Base-by-base conservation (phyloP, 176 grass and related monocot genomes). In the Cenchrus fungigraminus region DNA sequence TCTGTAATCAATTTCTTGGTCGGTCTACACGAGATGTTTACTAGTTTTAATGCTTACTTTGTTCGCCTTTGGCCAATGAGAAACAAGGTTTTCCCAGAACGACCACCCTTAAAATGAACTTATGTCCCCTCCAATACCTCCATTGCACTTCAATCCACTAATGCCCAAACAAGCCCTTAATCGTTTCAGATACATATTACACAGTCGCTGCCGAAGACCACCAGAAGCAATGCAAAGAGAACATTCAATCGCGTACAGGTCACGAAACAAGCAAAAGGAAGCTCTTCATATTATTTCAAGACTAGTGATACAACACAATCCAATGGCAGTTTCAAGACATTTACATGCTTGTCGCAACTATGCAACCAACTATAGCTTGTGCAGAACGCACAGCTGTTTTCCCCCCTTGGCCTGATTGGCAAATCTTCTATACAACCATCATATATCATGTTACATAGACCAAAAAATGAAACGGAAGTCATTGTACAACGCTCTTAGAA, bases 401-500 rank as follows among this genome's bases (percentile, higher is more conserved):
- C 12, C 76, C 76, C 15, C 60, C n/a, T 25, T 37, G 2, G 12
- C 31, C 68, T 73, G 70, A 73, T n/a, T 69, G 69, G 42, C 53
- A 76, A 43, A 80, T 77, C 76, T 71, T 87, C 81, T 87, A 80
- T 81, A 91, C 81, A 91, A 71, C 81, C 85, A 81, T 81, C 76
- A 84, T 58, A 83, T 80, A 91, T 70, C 19, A 65, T 73, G 55
- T 64, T 87, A 84, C 85, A 87, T 74, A 75, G 65, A 84, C 71
- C 28, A 57, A 70, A 81, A 62, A 87, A 71, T 62, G 54, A 58
- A 80, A 87, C 31, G 7, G 76, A 83, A 71, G 44, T 50, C 64
- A 71, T 81, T 91, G 81, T 91, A 91, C 85, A 91, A 55, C 31
- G 40, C 49, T 77, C 45, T 76, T 87, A 91, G 81, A 91, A 87